Base-by-base conservation (phyloP, 768 basidiomycete species). In the Suillus subluteus region DNA sequence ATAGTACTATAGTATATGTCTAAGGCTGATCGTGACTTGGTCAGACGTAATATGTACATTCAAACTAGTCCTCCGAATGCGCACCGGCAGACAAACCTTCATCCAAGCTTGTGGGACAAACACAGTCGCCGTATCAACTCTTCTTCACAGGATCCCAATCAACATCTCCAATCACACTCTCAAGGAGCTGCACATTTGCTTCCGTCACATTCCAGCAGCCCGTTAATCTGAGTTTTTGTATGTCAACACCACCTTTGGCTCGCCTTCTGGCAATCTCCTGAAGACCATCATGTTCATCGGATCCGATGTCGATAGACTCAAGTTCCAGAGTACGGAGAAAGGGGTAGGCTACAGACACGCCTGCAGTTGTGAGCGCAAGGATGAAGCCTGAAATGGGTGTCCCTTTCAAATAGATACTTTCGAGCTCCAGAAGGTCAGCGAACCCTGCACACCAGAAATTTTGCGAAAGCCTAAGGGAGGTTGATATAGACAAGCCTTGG, bases 61-160 rank as follows among this genome's bases (percentile, higher is more conserved):
- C 11, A 38, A 38, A 48, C n/a, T n/a, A 48, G 48, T 48, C 48
- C 48, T 48, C 11, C 12, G 48, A 48, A 48, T 48, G n/a, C 11
- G 48, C 48, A 48, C 23, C n/a, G 43, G 18, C 43, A 44, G 18
- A 18, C 3, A 3, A 9, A 44, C 21, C 43, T 8, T 44, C 43
- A 18, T 16, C 16, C 43, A 44, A 44, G 43, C 43, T 21, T 21
- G 18, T 21, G 18, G 43, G 43, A 44, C 8, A 44, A 44, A 44
- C 18, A 21, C 43, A 44, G 18, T 9, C 12, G 12, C 12, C n/a
- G n/a, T 13, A 26, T 26, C 26, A 26, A 26, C 26, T 62, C 65
- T 23, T 58, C 63, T 32, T 3, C 32, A 32, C 35, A 35, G 5
- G 35, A 50, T 75, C 71, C 73, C 74, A 75, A 18, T 62, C 12